Conservation (phyloP, 495 filamentous ascomycete species). For the Geoglossum glabrum region DNA sequence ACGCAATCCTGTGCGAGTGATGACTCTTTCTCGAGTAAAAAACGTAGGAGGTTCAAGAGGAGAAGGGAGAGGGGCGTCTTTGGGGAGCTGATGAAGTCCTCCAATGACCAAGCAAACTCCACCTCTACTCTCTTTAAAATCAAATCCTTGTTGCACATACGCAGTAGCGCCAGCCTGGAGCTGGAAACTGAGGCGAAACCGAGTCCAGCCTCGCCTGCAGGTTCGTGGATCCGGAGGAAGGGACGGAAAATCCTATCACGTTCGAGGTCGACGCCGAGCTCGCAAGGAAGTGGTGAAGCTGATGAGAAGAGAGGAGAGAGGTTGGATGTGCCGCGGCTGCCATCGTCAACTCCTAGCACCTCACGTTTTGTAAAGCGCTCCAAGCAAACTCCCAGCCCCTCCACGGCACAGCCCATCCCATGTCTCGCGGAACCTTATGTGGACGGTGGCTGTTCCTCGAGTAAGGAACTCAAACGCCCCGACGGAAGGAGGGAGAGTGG, state of each 20-base stretch:
- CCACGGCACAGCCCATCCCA: too few relatives aligned
- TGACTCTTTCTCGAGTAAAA: not conserved
- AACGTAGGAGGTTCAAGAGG: not conserved
- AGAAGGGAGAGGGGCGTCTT: not conserved
- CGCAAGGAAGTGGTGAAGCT: not conserved
- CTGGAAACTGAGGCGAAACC: not conserved
- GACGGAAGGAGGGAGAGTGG: too few relatives aligned
- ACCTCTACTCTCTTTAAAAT: not conserved
- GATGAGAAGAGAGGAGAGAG: not conserved
- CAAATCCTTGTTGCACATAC: not conserved
- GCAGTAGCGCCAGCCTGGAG: not conserved
- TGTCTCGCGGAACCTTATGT: too few relatives aligned
- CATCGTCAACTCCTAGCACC: not conserved
- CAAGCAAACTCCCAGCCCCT: too few relatives aligned
- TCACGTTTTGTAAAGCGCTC: too few relatives aligned
- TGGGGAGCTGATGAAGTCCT: not conserved
- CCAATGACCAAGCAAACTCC: not conserved
- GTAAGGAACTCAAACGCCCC: too few relatives aligned
- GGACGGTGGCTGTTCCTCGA: too few relatives aligned
- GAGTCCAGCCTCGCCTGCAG: not conserved
- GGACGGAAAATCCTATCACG: not conserved
- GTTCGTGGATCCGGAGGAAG: not conserved
- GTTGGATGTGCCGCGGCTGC: not conserved
- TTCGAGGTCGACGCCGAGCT: not conserved
- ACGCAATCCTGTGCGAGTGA: not conserved